These are phyloP conservation scores for Boechera retrofracta DNA, from an alignment of 345 rosid species.

Conservation along the genomic window DNA sequence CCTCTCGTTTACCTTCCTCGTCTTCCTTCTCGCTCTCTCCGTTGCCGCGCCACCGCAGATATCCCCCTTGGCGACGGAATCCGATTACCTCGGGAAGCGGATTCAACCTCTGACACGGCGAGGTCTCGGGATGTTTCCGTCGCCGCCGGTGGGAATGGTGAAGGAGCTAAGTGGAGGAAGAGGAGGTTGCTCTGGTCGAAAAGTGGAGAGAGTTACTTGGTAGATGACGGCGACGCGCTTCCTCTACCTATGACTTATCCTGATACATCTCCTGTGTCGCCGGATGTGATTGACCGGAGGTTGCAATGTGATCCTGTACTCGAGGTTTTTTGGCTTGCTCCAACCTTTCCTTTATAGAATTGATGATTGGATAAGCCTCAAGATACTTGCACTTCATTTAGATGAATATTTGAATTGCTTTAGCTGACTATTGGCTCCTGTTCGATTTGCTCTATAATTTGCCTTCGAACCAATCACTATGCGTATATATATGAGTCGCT, in stretches of 20 bases:
- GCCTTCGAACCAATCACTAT: neutral
- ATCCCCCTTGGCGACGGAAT: slow-evolving; percentile 55
- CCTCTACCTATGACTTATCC: slow-evolving; percentile 98
- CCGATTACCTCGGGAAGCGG: slow-evolving; percentile 51
- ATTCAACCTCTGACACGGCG: slow-evolving; percentile 52
- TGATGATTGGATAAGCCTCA: slow-evolving; percentile 24
- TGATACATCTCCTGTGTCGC: slow-evolving; percentile 72
- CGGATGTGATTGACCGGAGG: slow-evolving; percentile 75
- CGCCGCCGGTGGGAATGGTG: slow-evolving; percentile 46
- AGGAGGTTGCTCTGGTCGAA: slow-evolving; percentile 79
- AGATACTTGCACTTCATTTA: neutral
- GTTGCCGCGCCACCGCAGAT: slow-evolving; percentile 74
- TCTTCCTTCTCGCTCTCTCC: slow-evolving; percentile 52
- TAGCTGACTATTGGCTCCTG: slow-evolving; percentile 1
- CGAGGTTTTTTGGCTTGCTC: slow-evolving; percentile 58
- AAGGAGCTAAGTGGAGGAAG: slow-evolving; percentile 57
- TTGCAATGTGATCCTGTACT: slow-evolving; percentile 72
- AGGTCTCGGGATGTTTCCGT: slow-evolving; percentile 57
- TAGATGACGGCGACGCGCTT: slow-evolving; percentile 69
- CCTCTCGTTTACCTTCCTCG: slow-evolving; percentile 46
- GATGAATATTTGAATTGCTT: slow-evolving; percentile 1
- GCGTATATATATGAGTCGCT: slow-evolving; percentile 6
- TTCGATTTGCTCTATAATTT: neutral
- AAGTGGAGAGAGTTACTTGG: slow-evolving; percentile 78
- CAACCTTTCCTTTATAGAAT: neutral